Percentiles rank a stretch among this genome's conserved stretches.
phyloP scores from a whole-genome alignment of 2,329 filamentous ascomycete genomes.

The Macrophomina pseudophaseolina region DNA sequence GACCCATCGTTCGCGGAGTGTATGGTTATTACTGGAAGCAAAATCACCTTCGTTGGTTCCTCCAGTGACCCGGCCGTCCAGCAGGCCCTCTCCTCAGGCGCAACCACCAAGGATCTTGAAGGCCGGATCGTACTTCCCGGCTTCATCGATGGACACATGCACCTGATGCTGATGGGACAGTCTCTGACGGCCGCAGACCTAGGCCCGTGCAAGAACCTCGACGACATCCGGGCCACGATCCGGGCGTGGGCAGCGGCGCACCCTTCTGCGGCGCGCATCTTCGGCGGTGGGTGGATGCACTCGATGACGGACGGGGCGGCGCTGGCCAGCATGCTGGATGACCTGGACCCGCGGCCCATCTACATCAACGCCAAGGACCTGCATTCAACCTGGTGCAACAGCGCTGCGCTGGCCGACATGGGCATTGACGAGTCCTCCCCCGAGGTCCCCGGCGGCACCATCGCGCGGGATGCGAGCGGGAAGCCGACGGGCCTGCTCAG shows the following conservation, averaged over 20 bases:
- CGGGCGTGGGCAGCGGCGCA: constrained; percentile 51
- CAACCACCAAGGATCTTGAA: constrained; percentile 42
- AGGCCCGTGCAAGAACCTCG: constrained; percentile 52
- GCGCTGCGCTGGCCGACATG: constrained; percentile 57
- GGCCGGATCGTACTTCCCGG: constrained; percentile 55
- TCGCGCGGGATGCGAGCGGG: constrained; percentile 55
- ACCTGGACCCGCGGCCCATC: constrained; percentile 58
- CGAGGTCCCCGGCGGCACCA: constrained; percentile 58
- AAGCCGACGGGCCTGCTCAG: constrained; percentile 57
- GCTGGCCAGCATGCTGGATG: constrained; percentile 57
- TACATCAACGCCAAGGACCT: constrained; percentile 64
- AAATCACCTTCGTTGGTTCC: constrained; percentile 49
- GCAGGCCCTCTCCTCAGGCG: constrained; percentile 33
- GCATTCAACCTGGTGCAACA: constrained; percentile 63
- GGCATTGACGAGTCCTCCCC: constrained; percentile 50
- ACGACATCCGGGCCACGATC: constrained; percentile 57
- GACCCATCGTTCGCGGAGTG: constrained; percentile 36
- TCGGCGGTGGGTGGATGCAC: constrained; percentile 63
- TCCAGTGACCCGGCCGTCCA: constrained; percentile 32
- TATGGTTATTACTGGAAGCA: constrained; percentile 48
- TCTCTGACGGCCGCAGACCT: constrained; percentile 59
- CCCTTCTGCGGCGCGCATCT: constrained; percentile 53
- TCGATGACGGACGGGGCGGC: constrained; percentile 59
- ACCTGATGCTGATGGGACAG: constrained; percentile 61
- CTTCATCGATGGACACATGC: constrained; percentile 65